Base-by-base conservation (phyloP, 2,329 filamentous ascomycete genomes). In the Diaporthe velutina region DNA sequence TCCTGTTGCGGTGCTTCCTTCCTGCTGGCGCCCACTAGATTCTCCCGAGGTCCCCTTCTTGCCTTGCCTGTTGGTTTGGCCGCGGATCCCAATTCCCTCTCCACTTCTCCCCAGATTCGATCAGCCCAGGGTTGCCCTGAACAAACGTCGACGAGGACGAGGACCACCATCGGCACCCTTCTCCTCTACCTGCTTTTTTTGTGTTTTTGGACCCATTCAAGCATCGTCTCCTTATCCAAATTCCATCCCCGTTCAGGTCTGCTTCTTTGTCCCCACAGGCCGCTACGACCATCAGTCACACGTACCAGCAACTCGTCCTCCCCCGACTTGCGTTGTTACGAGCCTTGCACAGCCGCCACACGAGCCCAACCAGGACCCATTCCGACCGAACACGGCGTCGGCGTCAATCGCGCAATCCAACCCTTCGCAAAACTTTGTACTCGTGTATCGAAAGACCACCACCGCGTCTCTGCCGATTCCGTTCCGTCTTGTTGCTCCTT, bases 261-360 rank as follows among this genome's bases (percentile, higher is more conserved):
- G 61, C 25, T 52, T 61, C 60, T 73, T 60, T 70, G 48, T 61
- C 70, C 40, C 40, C 2, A 22, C 4, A 22, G 52, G 52, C 64
- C 33, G 35, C 61, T 42, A 28, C 48, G 15, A 38, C 64, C 64
- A 17, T 60, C 72, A 52, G 50, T 45, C 30, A 40, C 40, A 22
- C 25, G 66, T 64, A 68, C 19, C 33, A 30, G 33, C 28, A 17
- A 25, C 30, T 30, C 33, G 66, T 57, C 50, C 57, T 64, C 71
- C 45, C 54, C 35, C 57, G 61, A 42, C 33, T 75, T 71, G 64
- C 35, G 30, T 66, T 70, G 54, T 50, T 58, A 73, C 28, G 28
- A 61, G 67, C 40, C 58, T 74, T 71, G 58, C 73, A 72, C 68
- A 74, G 73, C 73, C 73, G 50, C 73, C 17, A 50, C 48, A 45